These are phyloP conservation scores for Marasmius oreades DNA, from an alignment of 1,284 basidiomycete genomes.

Conservation along the genomic window DNA sequence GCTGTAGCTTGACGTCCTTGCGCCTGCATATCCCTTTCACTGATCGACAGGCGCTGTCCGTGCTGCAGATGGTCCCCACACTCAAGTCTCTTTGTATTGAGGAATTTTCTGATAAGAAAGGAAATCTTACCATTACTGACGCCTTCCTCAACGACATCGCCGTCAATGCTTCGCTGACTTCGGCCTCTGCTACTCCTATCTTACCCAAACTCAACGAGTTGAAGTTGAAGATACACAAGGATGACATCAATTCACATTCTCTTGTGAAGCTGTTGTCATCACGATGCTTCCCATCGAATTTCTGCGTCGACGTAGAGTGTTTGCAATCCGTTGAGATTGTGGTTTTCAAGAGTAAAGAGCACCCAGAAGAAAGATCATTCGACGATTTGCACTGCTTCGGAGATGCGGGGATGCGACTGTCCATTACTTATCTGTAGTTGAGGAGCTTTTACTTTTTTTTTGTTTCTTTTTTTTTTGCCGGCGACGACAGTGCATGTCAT, in stretches of 20 bases:
- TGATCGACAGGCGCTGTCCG: background rate
- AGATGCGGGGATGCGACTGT: background rate
- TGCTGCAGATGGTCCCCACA: background rate
- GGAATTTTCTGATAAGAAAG: background rate
- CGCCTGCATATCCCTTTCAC: background rate
- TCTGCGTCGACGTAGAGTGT: background rate
- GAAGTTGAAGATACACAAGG: background rate
- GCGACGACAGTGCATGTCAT: no score
- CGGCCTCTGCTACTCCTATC: background rate
- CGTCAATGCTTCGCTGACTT: background rate
- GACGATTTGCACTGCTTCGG: background rate
- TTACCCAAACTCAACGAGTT: background rate
- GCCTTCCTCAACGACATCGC: background rate
- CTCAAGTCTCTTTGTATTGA: background rate
- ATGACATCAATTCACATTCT: background rate
- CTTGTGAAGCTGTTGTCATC: background rate
- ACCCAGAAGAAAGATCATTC: background rate
- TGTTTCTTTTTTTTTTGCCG: background rate
- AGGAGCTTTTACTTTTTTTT: no score
- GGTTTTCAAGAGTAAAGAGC: background rate
- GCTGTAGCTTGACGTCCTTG: background rate
- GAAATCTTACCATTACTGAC: background rate
- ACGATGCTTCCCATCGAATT: background rate
- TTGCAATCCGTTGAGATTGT: background rate
- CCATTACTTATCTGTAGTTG: no score